Percentiles rank a stretch among this genome's conserved stretches.
Conservation (phyloP, 345 rosid genomes). For the Dipteronia dyeriana region DNA sequence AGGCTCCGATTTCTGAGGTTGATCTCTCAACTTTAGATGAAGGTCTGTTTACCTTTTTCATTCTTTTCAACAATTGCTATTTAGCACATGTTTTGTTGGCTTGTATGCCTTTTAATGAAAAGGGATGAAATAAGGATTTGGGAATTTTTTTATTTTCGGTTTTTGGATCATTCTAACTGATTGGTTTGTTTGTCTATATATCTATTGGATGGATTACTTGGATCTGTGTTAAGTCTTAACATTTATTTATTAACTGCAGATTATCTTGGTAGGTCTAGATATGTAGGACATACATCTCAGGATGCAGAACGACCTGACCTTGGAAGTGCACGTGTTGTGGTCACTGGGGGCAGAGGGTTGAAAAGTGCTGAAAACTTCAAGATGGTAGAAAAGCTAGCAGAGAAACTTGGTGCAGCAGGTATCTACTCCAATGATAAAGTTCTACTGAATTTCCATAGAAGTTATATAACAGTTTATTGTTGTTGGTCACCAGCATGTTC, state of each 20-base stretch:
- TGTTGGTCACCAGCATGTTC: neutral
- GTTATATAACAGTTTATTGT: neutral
- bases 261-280: slow-evolving; percentile 64
- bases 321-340: slow-evolving; percentile 82
- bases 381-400: slow-evolving; percentile 95
- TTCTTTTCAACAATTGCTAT: neutral
- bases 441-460: neutral
- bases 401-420: slow-evolving; percentile 98
- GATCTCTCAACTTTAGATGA: slow-evolving; percentile 80
- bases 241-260: slow-evolving; percentile 42
- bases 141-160: neutral
- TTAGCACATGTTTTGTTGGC: slow-evolving; percentile 1
- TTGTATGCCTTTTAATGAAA: neutral
- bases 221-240: neutral
- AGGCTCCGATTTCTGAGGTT: slow-evolving; percentile 82
- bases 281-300: slow-evolving; percentile 63
- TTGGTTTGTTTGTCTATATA: neutral
- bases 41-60: slow-evolving; percentile 56
- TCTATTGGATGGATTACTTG: neutral
- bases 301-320: slow-evolving; percentile 95
- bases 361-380: slow-evolving; percentile 92
- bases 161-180: neutral
- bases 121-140: neutral
- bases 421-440: neutral
- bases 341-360: slow-evolving; percentile 91